phyloP scores from a whole-genome alignment of 371 early-diverging fungal species.

The Saksenaea vasiformis region DNA sequence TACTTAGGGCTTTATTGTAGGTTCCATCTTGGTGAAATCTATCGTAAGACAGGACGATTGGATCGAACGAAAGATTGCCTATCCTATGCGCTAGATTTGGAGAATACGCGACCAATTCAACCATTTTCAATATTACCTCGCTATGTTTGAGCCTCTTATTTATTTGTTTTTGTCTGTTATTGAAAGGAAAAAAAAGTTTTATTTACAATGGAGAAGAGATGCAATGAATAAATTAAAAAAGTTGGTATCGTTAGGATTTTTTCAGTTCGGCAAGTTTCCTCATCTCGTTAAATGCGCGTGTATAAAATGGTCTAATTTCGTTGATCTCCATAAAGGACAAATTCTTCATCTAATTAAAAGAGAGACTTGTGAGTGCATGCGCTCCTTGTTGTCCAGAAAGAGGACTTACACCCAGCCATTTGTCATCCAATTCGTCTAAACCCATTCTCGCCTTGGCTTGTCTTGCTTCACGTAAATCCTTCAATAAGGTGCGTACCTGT shows the following conservation, averaged over 20 bases:
- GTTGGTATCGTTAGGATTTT: constrained; percentile 1
- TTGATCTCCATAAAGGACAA: constrained; percentile 86
- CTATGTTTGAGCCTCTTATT: constrained; percentile 17
- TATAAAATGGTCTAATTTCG: constrained; percentile 85
- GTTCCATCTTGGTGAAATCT: constrained; percentile 59
- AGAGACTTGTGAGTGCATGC: neutral
- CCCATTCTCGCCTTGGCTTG: constrained; percentile 80
- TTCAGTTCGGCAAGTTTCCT: constrained; percentile 35
- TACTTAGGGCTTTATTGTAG: constrained; percentile 18
- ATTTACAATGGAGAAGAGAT: neutral
- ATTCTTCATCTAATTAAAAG: constrained; percentile 69
- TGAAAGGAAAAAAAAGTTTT: neutral
- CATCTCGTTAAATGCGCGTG: constrained; percentile 73
- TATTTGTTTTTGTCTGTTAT: neutral
- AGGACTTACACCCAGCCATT: constrained; percentile 65
- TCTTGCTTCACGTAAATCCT: constrained; percentile 85
- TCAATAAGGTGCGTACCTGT: constrained; percentile 68
- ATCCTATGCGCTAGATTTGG: constrained; percentile 74
- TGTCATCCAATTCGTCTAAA: constrained; percentile 62
- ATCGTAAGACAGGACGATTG: constrained; percentile 53
- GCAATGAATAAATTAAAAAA: neutral
- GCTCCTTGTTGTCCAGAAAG: neutral
- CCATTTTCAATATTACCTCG: constrained; percentile 56
- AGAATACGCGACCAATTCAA: constrained; percentile 64
- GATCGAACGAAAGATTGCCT: constrained; percentile 66